Evolutionary conservation across 2,329 filamentous ascomycete species (phyloP).

Genomic region (Colletotrichum camelliae): DNA sequence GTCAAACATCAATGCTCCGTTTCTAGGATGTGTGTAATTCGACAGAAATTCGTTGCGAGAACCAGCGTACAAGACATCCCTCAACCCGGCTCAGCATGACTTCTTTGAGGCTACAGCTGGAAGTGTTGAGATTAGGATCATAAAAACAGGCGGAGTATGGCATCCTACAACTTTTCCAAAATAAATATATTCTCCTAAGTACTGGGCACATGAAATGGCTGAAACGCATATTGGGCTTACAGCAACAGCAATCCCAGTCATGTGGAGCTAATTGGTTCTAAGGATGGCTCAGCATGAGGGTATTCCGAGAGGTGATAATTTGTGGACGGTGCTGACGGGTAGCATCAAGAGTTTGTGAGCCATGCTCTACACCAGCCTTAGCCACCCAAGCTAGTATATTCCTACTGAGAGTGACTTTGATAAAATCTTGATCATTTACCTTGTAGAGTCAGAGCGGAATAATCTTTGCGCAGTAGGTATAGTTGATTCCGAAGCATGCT

Average conservation of each 20-base stretch:
- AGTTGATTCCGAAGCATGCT: not conserved
- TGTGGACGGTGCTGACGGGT: not conserved
- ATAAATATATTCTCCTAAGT: too few species aligned
- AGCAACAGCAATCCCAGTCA: not conserved
- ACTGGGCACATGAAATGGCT: not conserved
- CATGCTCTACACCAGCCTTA: not conserved
- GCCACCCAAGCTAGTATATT: not conserved
- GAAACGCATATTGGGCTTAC: not conserved
- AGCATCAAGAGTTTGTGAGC: not conserved
- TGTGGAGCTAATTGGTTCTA: not conserved
- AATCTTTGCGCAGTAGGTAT: not conserved
- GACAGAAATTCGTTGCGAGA: not conserved
- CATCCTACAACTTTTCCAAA: not conserved
- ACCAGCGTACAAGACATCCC: not conserved
- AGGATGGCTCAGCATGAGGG: not conserved
- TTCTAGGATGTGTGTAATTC: not conserved
- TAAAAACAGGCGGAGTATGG: not conserved
- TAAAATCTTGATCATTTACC: not conserved
- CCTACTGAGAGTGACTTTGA: not conserved
- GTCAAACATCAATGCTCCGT: not conserved
- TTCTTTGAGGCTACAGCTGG: not conserved
- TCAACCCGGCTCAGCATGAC: not conserved
- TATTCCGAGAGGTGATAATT: not conserved
- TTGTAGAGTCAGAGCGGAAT: not conserved
- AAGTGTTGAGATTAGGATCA: not conserved